Evolutionary conservation across 257 asterid species (phyloP).

Genomic region (Solanum pinnatisectum): DNA sequence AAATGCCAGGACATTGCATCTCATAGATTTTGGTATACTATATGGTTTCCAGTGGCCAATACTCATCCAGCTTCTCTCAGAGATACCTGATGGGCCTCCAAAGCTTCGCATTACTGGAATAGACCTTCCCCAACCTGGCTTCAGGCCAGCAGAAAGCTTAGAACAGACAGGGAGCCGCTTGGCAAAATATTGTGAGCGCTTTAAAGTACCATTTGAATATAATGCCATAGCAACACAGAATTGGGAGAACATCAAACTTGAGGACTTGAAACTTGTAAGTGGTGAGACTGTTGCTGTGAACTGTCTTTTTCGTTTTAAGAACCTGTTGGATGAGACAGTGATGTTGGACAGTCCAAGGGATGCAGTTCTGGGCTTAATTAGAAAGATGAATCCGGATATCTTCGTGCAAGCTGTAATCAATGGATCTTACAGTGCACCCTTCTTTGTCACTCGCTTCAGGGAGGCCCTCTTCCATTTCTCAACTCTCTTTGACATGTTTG

Average conservation of each 20-base stretch:
- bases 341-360: slow-evolving; percentile 62
- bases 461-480: slow-evolving; percentile 84
- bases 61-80: slow-evolving; percentile 61
- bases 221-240: slow-evolving; percentile 54
- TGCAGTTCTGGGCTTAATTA: slow-evolving; percentile 48
- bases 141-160: slow-evolving; percentile 67
- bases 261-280: slow-evolving; percentile 47
- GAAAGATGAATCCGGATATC: slow-evolving; percentile 61
- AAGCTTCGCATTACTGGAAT: slow-evolving; percentile 77
- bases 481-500: slow-evolving; percentile 76
- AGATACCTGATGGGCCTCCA: slow-evolving; percentile 51
- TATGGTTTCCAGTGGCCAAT: slow-evolving; percentile 94
- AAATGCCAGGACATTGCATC: slow-evolving; percentile 48
- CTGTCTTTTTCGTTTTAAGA: slow-evolving; percentile 45
- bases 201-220: slow-evolving; percentile 71
- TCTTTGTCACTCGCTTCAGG: slow-evolving; percentile 78
- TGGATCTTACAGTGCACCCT: slow-evolving; percentile 72
- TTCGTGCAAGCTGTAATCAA: slow-evolving; percentile 42
- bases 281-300: slow-evolving; percentile 78
- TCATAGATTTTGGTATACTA: slow-evolving; percentile 71
- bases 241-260: slow-evolving; percentile 67
- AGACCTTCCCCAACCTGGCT: slow-evolving; percentile 79
- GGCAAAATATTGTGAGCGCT: slow-evolving; percentile 70
- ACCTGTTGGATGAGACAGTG: slow-evolving; percentile 72
- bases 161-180: slow-evolving; percentile 74